Evolutionary conservation across 176 grass and related monocot species (phyloP).

Genomic region (Thinopyrum elongatum): DNA sequence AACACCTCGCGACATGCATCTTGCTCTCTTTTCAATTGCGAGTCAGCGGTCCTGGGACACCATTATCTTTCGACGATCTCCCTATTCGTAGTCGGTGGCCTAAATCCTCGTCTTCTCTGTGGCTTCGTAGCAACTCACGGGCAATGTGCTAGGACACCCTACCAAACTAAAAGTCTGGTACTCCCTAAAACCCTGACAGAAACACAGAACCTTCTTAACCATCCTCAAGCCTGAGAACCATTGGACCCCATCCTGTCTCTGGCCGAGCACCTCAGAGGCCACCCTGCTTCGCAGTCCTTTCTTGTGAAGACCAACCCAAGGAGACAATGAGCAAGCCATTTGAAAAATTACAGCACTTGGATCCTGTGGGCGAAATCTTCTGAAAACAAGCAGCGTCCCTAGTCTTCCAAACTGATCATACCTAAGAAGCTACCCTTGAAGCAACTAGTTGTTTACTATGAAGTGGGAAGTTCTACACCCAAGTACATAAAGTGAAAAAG

Average conservation of each 20-base stretch:
- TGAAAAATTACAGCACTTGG: background rate
- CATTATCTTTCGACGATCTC: too few species aligned
- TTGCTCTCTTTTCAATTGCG: too few species aligned
- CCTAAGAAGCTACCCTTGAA: background rate
- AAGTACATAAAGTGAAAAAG: background rate
- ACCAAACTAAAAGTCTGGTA: background rate
- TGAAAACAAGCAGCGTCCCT: background rate
- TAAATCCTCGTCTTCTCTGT: too few species aligned
- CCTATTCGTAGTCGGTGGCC: too few species aligned
- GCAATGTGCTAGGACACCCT: background rate
- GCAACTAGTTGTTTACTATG: background rate
- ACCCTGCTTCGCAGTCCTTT: background rate
- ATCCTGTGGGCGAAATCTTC: background rate
- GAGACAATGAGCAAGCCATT: background rate
- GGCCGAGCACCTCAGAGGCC: background rate
- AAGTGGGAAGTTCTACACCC: background rate
- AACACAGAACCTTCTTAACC: background rate
- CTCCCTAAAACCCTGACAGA: background rate
- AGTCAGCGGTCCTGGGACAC: too few species aligned
- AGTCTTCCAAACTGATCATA: background rate
- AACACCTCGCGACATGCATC: too few species aligned
- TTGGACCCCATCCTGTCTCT: background rate
- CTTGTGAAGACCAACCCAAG: background rate
- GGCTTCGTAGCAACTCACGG: too few species aligned
- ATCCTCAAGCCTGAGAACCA: slow-evolving; percentile 5